Conservation (phyloP, 768 basidiomycete genomes). For the Rhodosporidiobolus sp. region DNA sequence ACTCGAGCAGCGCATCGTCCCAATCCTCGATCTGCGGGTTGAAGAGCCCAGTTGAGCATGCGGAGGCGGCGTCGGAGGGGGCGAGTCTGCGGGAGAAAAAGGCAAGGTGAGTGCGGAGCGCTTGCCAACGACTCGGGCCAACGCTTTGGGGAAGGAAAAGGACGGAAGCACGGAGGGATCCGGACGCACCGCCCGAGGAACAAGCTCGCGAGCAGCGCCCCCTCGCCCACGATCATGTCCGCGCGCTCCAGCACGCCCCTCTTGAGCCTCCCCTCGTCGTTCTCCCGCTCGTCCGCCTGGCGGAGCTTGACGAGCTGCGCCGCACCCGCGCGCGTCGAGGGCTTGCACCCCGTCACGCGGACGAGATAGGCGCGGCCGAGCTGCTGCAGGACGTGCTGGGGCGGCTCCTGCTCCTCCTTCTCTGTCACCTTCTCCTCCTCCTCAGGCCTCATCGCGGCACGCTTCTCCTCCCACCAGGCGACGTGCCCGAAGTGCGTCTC, state of each 20-base stretch:
- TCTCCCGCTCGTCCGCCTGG: neutral
- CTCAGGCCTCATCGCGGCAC: neutral
- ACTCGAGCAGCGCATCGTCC: constrained; percentile 20
- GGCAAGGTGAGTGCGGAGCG: no score
- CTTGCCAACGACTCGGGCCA: no score
- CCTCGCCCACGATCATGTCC: constrained; percentile 12
- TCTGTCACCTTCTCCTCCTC: neutral
- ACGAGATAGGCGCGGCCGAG: neutral
- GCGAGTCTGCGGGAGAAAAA: constrained; percentile 2
- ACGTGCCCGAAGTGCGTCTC: constrained; percentile 8
- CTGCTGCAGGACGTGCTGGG: neutral
- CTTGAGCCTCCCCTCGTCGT: neutral
- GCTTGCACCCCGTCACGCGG: neutral
- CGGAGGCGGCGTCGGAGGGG: constrained; percentile 19
- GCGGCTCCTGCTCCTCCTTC: neutral
- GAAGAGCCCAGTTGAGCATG: constrained; percentile 21
- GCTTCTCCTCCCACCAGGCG: neutral
- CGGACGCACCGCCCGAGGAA: constrained; percentile 20
- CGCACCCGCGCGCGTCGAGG: neutral
- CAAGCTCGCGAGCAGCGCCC: constrained; percentile 9
- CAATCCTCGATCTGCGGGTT: neutral
- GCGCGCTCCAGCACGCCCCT: constrained; percentile 1
- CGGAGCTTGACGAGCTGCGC: constrained; percentile 10
- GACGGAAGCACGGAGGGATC: no score
- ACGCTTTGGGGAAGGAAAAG: neutral